Evolutionary conservation across 2,329 filamentous ascomycete genomes (phyloP).

Genomic region (Talaromyces sp.): DNA sequence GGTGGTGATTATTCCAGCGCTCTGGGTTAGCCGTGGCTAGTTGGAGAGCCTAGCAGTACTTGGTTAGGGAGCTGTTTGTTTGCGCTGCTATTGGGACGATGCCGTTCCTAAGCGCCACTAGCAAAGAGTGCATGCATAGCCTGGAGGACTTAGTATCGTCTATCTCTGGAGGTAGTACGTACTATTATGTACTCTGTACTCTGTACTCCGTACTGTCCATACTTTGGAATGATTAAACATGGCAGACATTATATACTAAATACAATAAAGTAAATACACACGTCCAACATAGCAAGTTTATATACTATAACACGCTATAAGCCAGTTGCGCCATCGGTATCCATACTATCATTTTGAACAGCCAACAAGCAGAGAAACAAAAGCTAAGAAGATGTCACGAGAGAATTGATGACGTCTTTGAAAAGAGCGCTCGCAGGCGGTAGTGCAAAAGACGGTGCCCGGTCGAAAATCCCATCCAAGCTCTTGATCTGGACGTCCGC

Average conservation of each 20-base stretch:
- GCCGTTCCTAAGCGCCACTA: not conserved
- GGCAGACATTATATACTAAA: not conserved
- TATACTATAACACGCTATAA: not conserved
- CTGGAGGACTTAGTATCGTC: not conserved
- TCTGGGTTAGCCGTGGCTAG: conserved; percentile 6
- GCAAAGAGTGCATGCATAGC: not conserved
- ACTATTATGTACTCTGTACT: no score
- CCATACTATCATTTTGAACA: not conserved
- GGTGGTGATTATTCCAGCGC: conserved; percentile 6
- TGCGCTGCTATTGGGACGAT: not conserved
- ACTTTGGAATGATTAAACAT: not conserved
- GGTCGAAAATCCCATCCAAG: conserved; percentile 33
- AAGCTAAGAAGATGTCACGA: conserved; percentile 13
- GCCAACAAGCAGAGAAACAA: not conserved
- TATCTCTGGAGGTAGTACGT: not conserved
- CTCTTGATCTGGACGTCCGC: conserved; percentile 14
- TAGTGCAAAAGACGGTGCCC: conserved; percentile 33
- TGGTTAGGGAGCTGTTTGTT: not conserved
- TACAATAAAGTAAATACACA: not conserved
- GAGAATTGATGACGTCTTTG: conserved; percentile 31
- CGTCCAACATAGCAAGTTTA: not conserved
- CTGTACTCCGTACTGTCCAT: not conserved
- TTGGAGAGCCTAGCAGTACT: not conserved
- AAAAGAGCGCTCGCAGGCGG: conserved; percentile 34
- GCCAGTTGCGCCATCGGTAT: not conserved